Conservation (phyloP, 2,329 filamentous ascomycete genomes). For the Chaetomiaceae sp. region DNA sequence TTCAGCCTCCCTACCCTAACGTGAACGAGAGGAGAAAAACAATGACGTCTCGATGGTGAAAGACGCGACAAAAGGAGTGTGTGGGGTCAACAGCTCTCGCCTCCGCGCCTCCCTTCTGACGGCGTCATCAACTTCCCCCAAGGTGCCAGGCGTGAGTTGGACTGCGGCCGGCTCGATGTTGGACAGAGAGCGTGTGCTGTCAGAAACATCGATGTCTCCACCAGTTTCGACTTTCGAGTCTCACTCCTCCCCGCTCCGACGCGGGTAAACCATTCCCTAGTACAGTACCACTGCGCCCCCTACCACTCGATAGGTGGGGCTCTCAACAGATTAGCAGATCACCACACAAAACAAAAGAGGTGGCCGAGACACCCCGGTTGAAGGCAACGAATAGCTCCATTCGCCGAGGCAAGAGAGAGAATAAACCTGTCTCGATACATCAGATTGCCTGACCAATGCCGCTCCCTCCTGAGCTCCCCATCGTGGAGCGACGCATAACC, state of each 20-base stretch:
- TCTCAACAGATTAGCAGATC: not conserved
- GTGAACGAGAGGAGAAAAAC: not conserved
- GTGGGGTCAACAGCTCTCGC: too few relatives aligned
- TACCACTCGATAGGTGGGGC: not conserved
- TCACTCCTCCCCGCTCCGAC: too few relatives aligned
- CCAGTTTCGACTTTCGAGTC: too few relatives aligned
- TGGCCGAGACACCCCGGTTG: not conserved
- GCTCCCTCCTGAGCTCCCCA: conserved; percentile 1
- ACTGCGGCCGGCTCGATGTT: not conserved
- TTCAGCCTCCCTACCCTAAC: too few relatives aligned
- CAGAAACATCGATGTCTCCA: too few relatives aligned
- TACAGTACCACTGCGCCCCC: not conserved
- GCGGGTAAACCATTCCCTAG: not conserved
- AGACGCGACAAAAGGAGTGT: too few relatives aligned
- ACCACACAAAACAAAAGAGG: not conserved
- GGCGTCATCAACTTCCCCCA: too few relatives aligned
- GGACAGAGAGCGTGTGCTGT: not conserved
- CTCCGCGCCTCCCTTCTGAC: too few relatives aligned
- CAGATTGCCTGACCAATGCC: conserved; percentile 14
- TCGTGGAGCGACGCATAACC: conserved; percentile 1
- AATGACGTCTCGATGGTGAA: not conserved
- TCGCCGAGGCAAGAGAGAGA: conserved; percentile 5
- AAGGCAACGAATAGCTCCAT: conserved; percentile 10
- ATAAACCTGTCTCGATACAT: conserved; percentile 15
- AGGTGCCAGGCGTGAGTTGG: too few relatives aligned